Conservation (phyloP, 441 rosid genomes). For the Brassica balearica region DNA sequence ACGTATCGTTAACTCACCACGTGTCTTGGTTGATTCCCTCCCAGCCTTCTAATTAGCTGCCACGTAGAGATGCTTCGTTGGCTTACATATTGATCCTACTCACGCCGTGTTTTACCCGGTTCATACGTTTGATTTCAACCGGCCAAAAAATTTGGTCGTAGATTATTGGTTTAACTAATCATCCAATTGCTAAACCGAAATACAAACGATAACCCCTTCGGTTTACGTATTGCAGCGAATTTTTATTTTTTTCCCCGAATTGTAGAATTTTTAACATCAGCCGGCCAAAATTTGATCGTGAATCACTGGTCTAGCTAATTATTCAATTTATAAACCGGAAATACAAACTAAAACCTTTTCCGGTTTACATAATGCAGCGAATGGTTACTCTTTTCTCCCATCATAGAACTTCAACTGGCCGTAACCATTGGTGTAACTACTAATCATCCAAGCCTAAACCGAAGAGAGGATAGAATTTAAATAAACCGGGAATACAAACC, state of each 20-base stretch:
- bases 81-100: background rate
- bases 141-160: background rate
- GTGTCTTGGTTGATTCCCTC: background rate
- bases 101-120: background rate
- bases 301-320: background rate
- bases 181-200: background rate
- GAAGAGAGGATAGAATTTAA: background rate
- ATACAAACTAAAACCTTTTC: background rate
- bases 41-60: background rate
- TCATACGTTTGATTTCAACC: background rate
- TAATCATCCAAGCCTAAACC: background rate
- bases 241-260: too few species aligned
- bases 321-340: background rate
- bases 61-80: slow-evolving; percentile 32
- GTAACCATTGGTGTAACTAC: background rate
- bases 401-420: too few species aligned
- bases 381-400: background rate
- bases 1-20: slow-evolving; percentile 10
- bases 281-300: too few species aligned
- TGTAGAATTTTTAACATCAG: too few species aligned
- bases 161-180: background rate
- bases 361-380: background rate
- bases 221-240: too few species aligned
- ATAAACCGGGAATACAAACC: background rate
- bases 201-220: background rate